Evolutionary conservation across 108 stramenopile species (phyloP).

Genomic region (Skeletonema potamos): DNA sequence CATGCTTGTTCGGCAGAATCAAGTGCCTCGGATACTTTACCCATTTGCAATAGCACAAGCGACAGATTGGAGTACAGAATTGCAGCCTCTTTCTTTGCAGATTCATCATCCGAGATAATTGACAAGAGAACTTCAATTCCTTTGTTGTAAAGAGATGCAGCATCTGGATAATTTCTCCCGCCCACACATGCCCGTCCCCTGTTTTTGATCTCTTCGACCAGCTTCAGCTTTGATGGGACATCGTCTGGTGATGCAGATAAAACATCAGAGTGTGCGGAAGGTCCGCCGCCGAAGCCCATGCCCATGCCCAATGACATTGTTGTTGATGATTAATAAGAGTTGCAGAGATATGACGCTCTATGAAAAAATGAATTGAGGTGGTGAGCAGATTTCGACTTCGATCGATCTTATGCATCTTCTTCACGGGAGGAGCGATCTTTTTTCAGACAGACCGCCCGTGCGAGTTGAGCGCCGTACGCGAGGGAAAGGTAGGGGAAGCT

Average conservation of each 20-base stretch:
- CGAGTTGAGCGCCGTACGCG: no score
- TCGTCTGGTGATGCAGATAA: slow-evolving; percentile 67
- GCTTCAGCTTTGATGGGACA: slow-evolving; percentile 34
- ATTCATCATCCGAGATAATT: slow-evolving; percentile 5
- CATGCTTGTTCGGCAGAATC: slow-evolving; percentile 44
- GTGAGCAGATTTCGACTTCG: no score
- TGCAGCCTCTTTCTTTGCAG: slow-evolving; percentile 34
- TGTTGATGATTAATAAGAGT: neutral
- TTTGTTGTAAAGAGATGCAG: slow-evolving; percentile 71
- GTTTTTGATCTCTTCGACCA: slow-evolving; percentile 82
- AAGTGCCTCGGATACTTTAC: slow-evolving; percentile 48
- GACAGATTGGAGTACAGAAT: slow-evolving; percentile 60
- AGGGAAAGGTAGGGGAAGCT: no score
- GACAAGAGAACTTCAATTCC: slow-evolving; percentile 54
- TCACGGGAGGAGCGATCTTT: no score
- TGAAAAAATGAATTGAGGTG: no score
- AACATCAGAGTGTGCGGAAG: slow-evolving; percentile 49
- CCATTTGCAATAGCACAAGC: slow-evolving; percentile 60
- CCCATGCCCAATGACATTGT: slow-evolving; percentile 20
- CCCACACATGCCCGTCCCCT: slow-evolving; percentile 69
- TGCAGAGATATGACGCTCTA: no score
- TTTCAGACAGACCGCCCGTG: no score
- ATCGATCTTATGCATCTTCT: no score
- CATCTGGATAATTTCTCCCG: slow-evolving; percentile 64
- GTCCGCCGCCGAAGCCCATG: slow-evolving; percentile 34